These are phyloP conservation scores for Colletotrichum gloeosporioides DNA, from an alignment of 2,329 filamentous ascomycete genomes.

Conservation along the genomic window DNA sequence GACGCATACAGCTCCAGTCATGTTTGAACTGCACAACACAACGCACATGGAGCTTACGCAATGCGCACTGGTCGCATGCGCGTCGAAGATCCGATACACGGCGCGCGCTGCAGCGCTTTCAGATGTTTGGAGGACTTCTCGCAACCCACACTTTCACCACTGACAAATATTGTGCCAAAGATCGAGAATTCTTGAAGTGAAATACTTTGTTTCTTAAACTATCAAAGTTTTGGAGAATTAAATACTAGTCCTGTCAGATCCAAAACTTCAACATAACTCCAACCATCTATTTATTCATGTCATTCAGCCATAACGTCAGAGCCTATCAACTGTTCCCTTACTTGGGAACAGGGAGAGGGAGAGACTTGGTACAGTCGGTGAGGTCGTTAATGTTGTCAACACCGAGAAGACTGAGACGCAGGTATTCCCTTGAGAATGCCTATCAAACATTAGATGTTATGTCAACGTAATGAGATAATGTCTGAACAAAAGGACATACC, in stretches of 20 bases:
- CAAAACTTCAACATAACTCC: neutral
- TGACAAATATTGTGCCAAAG: neutral
- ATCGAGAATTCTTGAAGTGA: too few species aligned
- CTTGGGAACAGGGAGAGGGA: slow-evolving; percentile 46
- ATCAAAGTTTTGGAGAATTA: neutral
- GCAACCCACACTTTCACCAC: neutral
- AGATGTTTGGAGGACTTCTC: neutral
- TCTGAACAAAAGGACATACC: slow-evolving; percentile 31
- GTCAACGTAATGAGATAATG: fast-evolving
- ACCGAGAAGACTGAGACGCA: slow-evolving; percentile 59
- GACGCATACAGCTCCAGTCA: neutral
- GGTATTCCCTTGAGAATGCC: slow-evolving; percentile 58
- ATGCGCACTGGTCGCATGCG: neutral
- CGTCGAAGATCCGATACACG: neutral
- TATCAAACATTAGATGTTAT: slow-evolving; percentile 19
- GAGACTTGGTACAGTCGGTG: slow-evolving; percentile 58
- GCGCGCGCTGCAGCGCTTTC: neutral
- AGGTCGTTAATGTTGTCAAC: slow-evolving; percentile 63
- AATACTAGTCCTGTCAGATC: neutral
- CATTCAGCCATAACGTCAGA: neutral
- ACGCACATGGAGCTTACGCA: neutral
- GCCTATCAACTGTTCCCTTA: neutral
- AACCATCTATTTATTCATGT: neutral
- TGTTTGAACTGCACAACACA: neutral
- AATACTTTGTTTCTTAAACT: neutral